Evolutionary conservation across 345 rosid genomes (phyloP).

Genomic region (Erysimum cheiranthoides): DNA sequence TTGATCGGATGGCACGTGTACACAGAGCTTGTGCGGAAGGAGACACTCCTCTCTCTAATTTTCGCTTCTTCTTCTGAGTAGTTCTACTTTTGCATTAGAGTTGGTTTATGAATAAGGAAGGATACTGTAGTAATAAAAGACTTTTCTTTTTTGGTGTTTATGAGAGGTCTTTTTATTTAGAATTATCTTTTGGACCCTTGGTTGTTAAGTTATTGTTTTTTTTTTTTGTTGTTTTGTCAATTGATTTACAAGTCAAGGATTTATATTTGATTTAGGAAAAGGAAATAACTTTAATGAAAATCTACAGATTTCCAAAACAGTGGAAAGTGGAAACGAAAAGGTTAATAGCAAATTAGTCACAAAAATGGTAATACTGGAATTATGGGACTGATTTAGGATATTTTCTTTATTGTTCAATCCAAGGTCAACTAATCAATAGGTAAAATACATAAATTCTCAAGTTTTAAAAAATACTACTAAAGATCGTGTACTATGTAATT

Average conservation of each 20-base stretch:
- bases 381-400: no score
- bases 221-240: not conserved
- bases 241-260: not conserved
- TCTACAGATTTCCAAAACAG: no score
- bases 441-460: not conserved
- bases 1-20: slow-evolving; percentile 66
- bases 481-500: no score
- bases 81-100: slow-evolving; percentile 2
- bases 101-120: slow-evolving; percentile 18
- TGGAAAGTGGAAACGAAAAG: no score
- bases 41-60: slow-evolving; percentile 56
- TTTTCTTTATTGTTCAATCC: not conserved
- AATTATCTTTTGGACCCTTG: slow-evolving; percentile 8
- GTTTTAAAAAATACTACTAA: no score
- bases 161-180: no score
- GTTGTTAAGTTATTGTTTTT: not conserved
- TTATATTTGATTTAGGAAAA: not conserved
- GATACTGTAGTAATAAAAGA: slow-evolving; percentile 21
- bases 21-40: slow-evolving; percentile 84
- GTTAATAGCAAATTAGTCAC: no score
- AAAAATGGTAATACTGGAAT: no score
- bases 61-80: slow-evolving; percentile 32
- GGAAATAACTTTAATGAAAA: not conserved
- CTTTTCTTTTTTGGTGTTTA: not conserved
- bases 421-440: not conserved